Evolutionary conservation across 2,329 filamentous ascomycete species (phyloP).

Genomic region (Huntiella moniliformis): DNA sequence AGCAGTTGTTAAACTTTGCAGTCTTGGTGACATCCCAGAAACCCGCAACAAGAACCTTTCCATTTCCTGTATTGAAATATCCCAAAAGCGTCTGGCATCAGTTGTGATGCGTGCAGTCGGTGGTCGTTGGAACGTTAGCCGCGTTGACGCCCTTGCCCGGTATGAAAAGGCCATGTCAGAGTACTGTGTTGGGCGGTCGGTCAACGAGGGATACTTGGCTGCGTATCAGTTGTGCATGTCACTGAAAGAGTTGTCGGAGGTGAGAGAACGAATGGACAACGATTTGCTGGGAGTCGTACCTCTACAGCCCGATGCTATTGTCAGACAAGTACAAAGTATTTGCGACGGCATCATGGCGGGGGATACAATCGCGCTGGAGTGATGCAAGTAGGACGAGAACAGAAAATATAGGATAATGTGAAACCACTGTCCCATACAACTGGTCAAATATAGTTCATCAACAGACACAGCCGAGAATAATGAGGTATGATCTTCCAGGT

Average conservation of each 20-base stretch:
- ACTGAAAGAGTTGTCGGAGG: not conserved
- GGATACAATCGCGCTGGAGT: no score
- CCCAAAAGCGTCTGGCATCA: not conserved
- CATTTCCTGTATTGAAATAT: not conserved
- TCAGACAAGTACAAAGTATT: not conserved
- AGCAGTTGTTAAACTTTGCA: not conserved
- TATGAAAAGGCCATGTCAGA: constrained; percentile 5
- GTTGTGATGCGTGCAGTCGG: constrained; percentile 1
- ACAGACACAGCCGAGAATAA: no score
- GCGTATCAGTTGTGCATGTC: not conserved
- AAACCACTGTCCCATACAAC: no score
- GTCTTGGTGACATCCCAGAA: not conserved
- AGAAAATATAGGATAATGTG: no score
- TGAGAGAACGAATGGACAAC: not conserved
- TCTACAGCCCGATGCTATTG: no score
- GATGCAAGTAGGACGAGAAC: no score
- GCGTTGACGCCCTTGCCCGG: not conserved
- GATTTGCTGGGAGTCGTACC: not conserved
- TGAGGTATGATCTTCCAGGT: no score
- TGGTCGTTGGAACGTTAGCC: not conserved
- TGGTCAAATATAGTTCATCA: no score
- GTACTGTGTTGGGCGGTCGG: constrained; percentile 1
- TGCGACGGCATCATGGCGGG: not conserved
- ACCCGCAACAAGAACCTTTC: not conserved
- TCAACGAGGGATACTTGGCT: not conserved